phyloP scores from a whole-genome alignment of 1,284 basidiomycete species.

The Laetiporus sulphureus region DNA sequence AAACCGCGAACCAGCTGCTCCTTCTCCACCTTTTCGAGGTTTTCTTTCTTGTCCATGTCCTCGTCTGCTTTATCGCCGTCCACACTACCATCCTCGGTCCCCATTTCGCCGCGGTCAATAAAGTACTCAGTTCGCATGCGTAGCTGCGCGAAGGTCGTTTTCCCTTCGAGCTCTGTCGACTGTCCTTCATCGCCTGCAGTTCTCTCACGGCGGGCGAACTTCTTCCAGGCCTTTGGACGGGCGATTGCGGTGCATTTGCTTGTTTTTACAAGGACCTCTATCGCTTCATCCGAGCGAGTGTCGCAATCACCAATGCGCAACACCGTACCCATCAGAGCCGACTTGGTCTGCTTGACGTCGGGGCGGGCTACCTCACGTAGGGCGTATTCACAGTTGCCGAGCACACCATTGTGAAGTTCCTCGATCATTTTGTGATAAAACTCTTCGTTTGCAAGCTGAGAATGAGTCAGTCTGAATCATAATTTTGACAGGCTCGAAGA shows the following conservation, averaged over 20 bases:
- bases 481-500: neutral
- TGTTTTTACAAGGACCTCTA: slow-evolving; percentile 72
- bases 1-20: slow-evolving; percentile 79
- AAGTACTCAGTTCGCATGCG: slow-evolving; percentile 8
- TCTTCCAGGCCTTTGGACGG: slow-evolving; percentile 77
- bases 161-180: slow-evolving; percentile 4
- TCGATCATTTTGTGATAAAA: slow-evolving; percentile 61
- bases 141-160: slow-evolving; percentile 13
- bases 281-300: slow-evolving; percentile 55
- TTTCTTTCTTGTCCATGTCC: slow-evolving; percentile 18
- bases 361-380: slow-evolving; percentile 66
- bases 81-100: slow-evolving; percentile 19
- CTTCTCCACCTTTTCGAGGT: slow-evolving; percentile 53
- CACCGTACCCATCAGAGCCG: slow-evolving; percentile 52
- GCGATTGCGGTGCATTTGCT: slow-evolving; percentile 80
- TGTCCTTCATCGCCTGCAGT: slow-evolving; percentile 26
- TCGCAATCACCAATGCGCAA: slow-evolving; percentile 75
- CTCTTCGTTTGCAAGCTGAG: slow-evolving; percentile 58
- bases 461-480: neutral
- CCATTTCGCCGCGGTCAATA: slow-evolving; percentile 22
- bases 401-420: slow-evolving; percentile 38
- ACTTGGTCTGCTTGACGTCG: slow-evolving; percentile 62
- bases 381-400: slow-evolving; percentile 71
- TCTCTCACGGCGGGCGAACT: slow-evolving; percentile 48
- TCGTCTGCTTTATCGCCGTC: slow-evolving; percentile 20